Evolutionary conservation across 202 grass and related monocot genomes (phyloP).

Genomic region (Elaeis oleifera): DNA sequence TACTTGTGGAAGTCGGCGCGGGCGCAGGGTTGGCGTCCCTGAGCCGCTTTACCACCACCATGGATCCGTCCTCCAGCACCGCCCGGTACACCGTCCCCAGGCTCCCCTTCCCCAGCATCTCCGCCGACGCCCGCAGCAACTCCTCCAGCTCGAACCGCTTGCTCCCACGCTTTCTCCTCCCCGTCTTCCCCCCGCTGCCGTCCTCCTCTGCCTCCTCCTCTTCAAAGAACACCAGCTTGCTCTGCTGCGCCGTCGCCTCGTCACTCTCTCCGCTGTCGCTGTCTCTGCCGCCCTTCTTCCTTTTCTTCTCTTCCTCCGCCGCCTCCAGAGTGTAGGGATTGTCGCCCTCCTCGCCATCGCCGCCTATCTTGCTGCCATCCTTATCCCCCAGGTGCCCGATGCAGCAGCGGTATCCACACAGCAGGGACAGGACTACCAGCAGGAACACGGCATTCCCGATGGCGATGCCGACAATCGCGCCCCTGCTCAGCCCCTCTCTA

Average conservation of each 20-base stretch:
- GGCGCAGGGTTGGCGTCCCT: constrained; percentile 55
- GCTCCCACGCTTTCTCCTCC: constrained; percentile 10
- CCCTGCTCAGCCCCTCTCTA: constrained; percentile 38
- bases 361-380: constrained; percentile 26
- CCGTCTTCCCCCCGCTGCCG: constrained; percentile 25
- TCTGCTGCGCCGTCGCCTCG: constrained; percentile 32
- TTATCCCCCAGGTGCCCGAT: constrained; percentile 14
- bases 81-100: constrained; percentile 79
- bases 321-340: too few species aligned
- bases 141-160: constrained; percentile 77
- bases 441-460: constrained; percentile 49
- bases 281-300: constrained; percentile 31
- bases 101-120: constrained; percentile 80
- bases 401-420: constrained; percentile 53
- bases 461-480: constrained; percentile 48
- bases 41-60: constrained; percentile 82
- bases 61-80: constrained; percentile 52
- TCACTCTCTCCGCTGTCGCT: constrained; percentile 71
- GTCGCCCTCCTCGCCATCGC: constrained; percentile 7
- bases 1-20: constrained; percentile 74
- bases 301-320: too few species aligned
- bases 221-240: constrained; percentile 80
- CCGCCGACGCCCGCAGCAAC: constrained; percentile 70
- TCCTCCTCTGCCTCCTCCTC: constrained; percentile 28
- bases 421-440: constrained; percentile 36